These are phyloP conservation scores for Alternaria dauci DNA, from an alignment of 2,329 filamentous ascomycete genomes.

Conservation along the genomic window DNA sequence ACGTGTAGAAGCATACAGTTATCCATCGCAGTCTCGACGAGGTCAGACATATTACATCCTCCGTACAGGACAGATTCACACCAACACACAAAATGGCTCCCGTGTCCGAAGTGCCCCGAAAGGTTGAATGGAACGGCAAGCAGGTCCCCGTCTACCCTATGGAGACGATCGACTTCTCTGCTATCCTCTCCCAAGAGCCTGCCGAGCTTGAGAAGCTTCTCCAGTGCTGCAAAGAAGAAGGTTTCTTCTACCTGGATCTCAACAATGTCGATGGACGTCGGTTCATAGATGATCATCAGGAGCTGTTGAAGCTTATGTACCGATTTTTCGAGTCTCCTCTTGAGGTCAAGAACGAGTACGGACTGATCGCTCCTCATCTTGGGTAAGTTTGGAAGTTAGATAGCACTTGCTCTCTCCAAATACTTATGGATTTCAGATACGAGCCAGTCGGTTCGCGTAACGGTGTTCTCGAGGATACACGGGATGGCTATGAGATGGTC, in stretches of 20 bases:
- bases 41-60: neutral
- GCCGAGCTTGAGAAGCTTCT: conserved; percentile 62
- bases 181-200: conserved; percentile 64
- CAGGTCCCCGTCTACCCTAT: conserved; percentile 40
- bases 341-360: conserved; percentile 66
- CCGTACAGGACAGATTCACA: neutral
- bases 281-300: conserved; percentile 62
- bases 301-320: conserved; percentile 64
- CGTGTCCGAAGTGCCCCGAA: conserved; percentile 28
- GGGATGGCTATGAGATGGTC: conserved; percentile 47
- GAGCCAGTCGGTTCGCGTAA: conserved; percentile 42
- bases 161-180: conserved; percentile 61
- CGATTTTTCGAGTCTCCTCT: conserved; percentile 63
- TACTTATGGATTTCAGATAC: conserved; percentile 7
- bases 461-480: conserved; percentile 40
- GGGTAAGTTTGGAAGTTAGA: conserved; percentile 52
- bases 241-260: conserved; percentile 66
- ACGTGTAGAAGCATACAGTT: neutral
- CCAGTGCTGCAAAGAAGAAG: conserved; percentile 59
- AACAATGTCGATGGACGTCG: conserved; percentile 62
- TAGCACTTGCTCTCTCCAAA: neutral
- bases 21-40: neutral
- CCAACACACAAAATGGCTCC: conserved; percentile 31
- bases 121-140: conserved; percentile 46
- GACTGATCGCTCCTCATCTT: conserved; percentile 63